Evolutionary conservation across 2,329 filamentous ascomycete species (phyloP).

Genomic region (Raffaelea ambrosiae): DNA sequence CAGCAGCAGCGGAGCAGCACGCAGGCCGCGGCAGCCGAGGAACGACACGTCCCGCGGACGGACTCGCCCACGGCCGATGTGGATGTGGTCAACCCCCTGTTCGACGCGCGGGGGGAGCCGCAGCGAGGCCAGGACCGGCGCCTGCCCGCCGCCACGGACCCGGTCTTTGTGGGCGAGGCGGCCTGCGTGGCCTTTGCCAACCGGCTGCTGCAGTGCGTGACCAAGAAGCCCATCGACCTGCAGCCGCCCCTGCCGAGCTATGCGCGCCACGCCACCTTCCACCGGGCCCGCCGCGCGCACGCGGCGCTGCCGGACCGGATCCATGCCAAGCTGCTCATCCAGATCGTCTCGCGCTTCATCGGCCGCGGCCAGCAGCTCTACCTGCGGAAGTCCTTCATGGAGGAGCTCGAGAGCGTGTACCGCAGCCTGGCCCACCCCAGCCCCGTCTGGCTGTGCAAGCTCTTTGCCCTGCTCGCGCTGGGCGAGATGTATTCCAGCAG

Average conservation of each 20-base stretch:
- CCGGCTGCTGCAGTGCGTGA: not conserved
- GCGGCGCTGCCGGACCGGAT: not conserved
- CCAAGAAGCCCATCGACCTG: not conserved
- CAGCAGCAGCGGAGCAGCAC: too few species aligned
- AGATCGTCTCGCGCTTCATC: not conserved
- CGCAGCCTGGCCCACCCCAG: not conserved
- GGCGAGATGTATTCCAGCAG: slow-evolving; percentile 6
- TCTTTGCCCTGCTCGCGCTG: slow-evolving; percentile 6
- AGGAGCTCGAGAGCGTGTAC: slow-evolving; percentile 4
- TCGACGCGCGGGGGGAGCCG: not conserved
- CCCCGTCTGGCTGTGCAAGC: slow-evolving; percentile 3
- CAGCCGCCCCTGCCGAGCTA: too few species aligned
- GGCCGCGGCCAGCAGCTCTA: not conserved
- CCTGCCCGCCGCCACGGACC: not conserved
- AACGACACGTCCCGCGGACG: not conserved
- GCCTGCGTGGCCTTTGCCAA: not conserved
- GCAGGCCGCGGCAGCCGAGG: too few species aligned
- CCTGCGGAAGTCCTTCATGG: not conserved
- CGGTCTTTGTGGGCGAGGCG: not conserved
- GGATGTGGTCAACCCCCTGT: not conserved
- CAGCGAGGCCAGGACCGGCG: not conserved
- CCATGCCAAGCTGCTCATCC: not conserved
- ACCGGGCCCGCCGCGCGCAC: not conserved
- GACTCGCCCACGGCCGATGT: not conserved
- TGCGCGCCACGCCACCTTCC: not conserved